Conservation (phyloP, 495 filamentous ascomycete genomes). For the Diplogelasinospora grovesii region DNA sequence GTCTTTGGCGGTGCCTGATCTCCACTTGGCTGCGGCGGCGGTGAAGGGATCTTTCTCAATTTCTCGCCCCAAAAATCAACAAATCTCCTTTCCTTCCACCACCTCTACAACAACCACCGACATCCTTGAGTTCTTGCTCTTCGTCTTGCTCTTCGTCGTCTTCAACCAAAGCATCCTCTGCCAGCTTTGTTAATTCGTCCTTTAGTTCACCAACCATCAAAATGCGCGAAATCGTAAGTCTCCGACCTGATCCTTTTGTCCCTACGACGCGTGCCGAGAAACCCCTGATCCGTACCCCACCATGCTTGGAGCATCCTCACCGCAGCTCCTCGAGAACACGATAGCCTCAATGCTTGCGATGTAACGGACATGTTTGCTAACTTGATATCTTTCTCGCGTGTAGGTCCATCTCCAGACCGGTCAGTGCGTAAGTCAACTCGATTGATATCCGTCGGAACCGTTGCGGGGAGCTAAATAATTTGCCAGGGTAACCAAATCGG, state of each 20-base stretch:
- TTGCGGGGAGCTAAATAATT: constrained; percentile 31
- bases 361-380: constrained; percentile 25
- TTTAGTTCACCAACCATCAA: constrained; percentile 36
- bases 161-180: constrained; percentile 23
- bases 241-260: constrained; percentile 23
- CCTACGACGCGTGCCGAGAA: constrained; percentile 73
- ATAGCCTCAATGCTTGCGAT: not conserved
- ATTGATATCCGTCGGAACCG: constrained; percentile 1
- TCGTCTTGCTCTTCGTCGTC: constrained; percentile 10
- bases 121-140: constrained; percentile 16
- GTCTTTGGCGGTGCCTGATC: constrained; percentile 30
- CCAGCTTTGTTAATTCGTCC: constrained; percentile 14
- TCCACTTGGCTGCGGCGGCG: constrained; percentile 26
- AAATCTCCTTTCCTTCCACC: constrained; percentile 22
- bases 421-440: constrained; percentile 79
- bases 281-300: constrained; percentile 36
- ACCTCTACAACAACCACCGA: constrained; percentile 19
- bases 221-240: constrained; percentile 94
- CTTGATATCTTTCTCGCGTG: constrained; percentile 22
- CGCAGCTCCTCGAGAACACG: constrained; percentile 1
- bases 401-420: constrained; percentile 99
- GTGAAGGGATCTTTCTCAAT: constrained; percentile 23
- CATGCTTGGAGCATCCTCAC: constrained; percentile 62
- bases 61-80: constrained; percentile 35
- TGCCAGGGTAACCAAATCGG: constrained; percentile 98